These are phyloP conservation scores for Collariella sp. DNA, from an alignment of 495 filamentous ascomycete genomes.

Conservation along the genomic window DNA sequence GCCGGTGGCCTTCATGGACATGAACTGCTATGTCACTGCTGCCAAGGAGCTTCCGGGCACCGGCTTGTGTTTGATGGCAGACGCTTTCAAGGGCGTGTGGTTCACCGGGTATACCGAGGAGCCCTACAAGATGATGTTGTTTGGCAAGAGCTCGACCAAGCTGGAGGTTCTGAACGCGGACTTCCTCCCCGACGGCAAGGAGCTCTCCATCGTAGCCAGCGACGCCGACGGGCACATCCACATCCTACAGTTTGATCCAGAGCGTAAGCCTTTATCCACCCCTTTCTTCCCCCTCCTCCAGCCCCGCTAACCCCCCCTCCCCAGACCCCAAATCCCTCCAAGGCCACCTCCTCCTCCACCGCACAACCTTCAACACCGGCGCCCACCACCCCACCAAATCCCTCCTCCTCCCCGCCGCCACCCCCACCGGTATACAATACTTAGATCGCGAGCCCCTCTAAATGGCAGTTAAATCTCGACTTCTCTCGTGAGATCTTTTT, in stretches of 20 bases:
- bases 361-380: slow-evolving; percentile 72
- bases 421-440: slow-evolving; percentile 22
- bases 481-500: too few species aligned
- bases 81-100: slow-evolving; percentile 90
- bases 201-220: slow-evolving; percentile 71
- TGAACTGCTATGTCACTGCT: slow-evolving; percentile 81
- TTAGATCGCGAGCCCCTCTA: background rate
- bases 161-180: slow-evolving; percentile 76
- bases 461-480: too few species aligned
- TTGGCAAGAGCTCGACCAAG: slow-evolving; percentile 69
- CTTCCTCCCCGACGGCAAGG: slow-evolving; percentile 78
- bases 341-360: slow-evolving; percentile 76
- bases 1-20: slow-evolving; percentile 95
- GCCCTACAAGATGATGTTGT: slow-evolving; percentile 89
- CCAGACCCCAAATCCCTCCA: slow-evolving; percentile 87
- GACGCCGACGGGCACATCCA: slow-evolving; percentile 83
- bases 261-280: slow-evolving; percentile 43
- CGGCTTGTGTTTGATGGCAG: slow-evolving; percentile 73
- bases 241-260: slow-evolving; percentile 87
- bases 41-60: slow-evolving; percentile 75
- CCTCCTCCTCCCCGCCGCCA: slow-evolving; percentile 60
- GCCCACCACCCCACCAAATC: slow-evolving; percentile 67
- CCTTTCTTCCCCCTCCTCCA: background rate
- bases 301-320: slow-evolving; percentile 16
- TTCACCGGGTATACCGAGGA: slow-evolving; percentile 92